phyloP scores from a whole-genome alignment of 179 eudicot genomes.

The Camellia oleifera region DNA sequence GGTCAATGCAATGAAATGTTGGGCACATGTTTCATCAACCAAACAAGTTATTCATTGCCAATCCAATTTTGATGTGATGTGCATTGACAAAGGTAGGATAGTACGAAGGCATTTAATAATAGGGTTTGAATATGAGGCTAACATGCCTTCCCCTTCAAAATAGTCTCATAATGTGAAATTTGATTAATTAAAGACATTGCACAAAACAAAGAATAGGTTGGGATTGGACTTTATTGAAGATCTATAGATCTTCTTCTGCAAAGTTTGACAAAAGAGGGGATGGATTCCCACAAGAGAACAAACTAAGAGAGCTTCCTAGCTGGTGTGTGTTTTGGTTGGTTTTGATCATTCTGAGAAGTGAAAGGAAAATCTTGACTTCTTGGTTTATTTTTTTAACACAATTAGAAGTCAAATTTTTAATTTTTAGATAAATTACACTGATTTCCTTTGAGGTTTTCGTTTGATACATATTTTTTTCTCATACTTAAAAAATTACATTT shows the following conservation, averaged over 20 bases:
- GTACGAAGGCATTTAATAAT: no score
- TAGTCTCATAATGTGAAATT: not conserved
- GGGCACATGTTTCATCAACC: not conserved
- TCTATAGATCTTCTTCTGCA: not conserved
- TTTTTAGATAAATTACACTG: no score
- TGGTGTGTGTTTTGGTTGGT: not conserved
- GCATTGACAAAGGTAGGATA: no score
- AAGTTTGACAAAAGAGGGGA: not conserved
- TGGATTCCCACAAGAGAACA: not conserved
- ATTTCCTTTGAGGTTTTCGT: no score
- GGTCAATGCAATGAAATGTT: not conserved
- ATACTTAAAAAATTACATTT: no score
- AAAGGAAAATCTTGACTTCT: not conserved
- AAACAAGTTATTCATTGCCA: not conserved
- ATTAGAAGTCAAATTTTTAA: no score
- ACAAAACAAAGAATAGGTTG: not conserved
- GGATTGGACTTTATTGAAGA: not conserved
- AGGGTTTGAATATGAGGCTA: no score
- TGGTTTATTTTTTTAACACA: no score
- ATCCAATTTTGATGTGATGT: not conserved
- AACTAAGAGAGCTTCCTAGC: not conserved
- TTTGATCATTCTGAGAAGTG: not conserved
- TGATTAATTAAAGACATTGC: not conserved
- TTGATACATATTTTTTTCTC: no score
- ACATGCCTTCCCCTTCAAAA: not conserved